A percentile compares a stretch with the other conserved stretches of the same genome.
Evolutionary conservation across 2,329 filamentous ascomycete species (phyloP).

Genomic region (Penicillium paneum): DNA sequence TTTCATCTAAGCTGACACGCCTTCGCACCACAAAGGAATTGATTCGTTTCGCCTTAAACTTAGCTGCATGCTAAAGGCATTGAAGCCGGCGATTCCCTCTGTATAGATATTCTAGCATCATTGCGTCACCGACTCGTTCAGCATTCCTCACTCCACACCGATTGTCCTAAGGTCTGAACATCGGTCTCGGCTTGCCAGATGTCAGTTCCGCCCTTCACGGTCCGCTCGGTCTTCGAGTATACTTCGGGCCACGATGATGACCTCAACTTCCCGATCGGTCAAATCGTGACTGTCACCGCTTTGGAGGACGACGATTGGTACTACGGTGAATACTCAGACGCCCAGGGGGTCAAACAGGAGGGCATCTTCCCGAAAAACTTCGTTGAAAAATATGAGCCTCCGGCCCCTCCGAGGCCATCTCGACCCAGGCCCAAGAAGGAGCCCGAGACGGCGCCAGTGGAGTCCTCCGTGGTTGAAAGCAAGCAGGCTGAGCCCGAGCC

Average conservation of each 20-base stretch:
- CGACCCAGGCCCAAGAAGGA: constrained; percentile 71
- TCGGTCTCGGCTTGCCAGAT: constrained; percentile 51
- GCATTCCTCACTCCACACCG: constrained; percentile 22
- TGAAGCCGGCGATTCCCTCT: constrained; percentile 20
- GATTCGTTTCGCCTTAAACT: constrained; percentile 14
- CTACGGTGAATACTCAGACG: constrained; percentile 79
- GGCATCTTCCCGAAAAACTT: constrained; percentile 96
- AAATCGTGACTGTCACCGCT: constrained; percentile 90
- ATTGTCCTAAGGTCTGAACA: constrained; percentile 23
- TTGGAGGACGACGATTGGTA: constrained; percentile 95
- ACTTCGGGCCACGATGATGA: constrained; percentile 90
- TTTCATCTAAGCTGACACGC: constrained; percentile 31
- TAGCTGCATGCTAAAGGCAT: constrained; percentile 21
- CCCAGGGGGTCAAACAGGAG: constrained; percentile 68
- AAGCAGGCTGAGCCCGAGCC: constrained; percentile 35
- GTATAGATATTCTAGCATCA: constrained; percentile 19
- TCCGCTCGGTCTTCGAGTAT: constrained; percentile 96
- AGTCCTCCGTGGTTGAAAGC: constrained; percentile 25
- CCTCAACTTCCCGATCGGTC: constrained; percentile 77
- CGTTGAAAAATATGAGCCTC: constrained; percentile 92
- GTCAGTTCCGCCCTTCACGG: constrained; percentile 74
- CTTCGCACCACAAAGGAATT: constrained; percentile 22
- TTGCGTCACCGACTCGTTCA: constrained; percentile 15
- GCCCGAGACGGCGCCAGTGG: constrained; percentile 35
- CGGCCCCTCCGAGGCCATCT: constrained; percentile 78